Conservation (phyloP, 129 eudicot genomes). For the Artemisia annua region DNA sequence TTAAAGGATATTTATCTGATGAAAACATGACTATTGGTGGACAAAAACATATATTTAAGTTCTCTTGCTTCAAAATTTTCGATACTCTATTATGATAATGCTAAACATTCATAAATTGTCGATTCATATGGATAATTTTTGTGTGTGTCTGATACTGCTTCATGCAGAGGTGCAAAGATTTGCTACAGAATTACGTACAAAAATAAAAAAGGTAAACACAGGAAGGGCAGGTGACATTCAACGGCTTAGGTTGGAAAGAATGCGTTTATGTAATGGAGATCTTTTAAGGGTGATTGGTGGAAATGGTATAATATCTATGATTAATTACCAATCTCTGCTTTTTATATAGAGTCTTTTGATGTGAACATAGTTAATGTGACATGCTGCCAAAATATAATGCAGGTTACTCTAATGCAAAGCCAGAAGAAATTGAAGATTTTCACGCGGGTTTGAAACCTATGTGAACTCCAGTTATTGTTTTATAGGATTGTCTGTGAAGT, state of each 20-base stretch:
- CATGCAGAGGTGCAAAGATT: conserved; percentile 50
- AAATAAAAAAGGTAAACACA: conserved; percentile 47
- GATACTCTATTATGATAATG: not conserved
- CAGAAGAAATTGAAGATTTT: conserved; percentile 50
- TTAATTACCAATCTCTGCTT: conserved; percentile 6
- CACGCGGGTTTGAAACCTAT: conserved; percentile 30
- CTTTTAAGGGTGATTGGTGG: conserved; percentile 32
- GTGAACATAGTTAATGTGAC: conserved; percentile 3
- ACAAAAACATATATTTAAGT: not conserved
- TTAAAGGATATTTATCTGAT: no score
- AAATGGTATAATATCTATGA: conserved; percentile 34
- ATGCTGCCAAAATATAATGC: conserved; percentile 21
- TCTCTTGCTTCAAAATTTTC: conserved; percentile 7
- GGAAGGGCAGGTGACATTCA: conserved; percentile 45
- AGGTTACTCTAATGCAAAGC: conserved; percentile 42
- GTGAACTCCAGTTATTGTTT: conserved; percentile 14
- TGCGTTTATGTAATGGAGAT: conserved; percentile 36
- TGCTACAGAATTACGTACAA: conserved; percentile 55
- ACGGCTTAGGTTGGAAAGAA: conserved; percentile 35
- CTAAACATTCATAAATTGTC: not conserved
- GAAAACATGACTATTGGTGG: conserved; percentile 10
- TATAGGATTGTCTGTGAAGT: conserved; percentile 13
- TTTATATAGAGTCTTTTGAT: not conserved
- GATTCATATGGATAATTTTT: not conserved
- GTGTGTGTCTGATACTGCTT: conserved; percentile 8